Percentiles rank a stretch among this genome's conserved stretches.
Evolutionary conservation across 2,329 filamentous ascomycete genomes (phyloP).

Genomic region (Fusarium paranaense): DNA sequence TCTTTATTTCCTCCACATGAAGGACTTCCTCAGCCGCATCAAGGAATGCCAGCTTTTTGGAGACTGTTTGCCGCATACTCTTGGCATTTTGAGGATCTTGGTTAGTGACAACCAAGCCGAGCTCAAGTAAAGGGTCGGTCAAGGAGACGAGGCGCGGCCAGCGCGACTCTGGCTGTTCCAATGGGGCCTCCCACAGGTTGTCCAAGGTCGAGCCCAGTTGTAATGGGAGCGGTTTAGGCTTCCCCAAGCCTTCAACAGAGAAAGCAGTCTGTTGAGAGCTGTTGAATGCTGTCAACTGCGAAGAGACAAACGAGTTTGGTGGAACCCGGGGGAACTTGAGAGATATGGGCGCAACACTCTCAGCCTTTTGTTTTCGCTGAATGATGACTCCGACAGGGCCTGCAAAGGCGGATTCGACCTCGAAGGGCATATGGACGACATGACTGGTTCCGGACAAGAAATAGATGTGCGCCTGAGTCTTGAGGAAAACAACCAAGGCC

Average conservation of each 20-base stretch:
- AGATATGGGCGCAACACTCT: slow-evolving; percentile 62
- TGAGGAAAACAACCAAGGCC: slow-evolving; percentile 90
- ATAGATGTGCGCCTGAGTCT: slow-evolving; percentile 92
- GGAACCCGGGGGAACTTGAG: slow-evolving; percentile 73
- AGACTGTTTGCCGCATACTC: slow-evolving; percentile 47
- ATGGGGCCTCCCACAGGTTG: slow-evolving; percentile 67
- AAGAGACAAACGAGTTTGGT: slow-evolving; percentile 85
- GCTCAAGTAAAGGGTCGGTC: slow-evolving; percentile 85
- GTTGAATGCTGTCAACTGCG: slow-evolving; percentile 69
- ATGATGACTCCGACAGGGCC: slow-evolving; percentile 86
- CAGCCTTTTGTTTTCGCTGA: slow-evolving; percentile 77
- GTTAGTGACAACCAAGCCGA: slow-evolving; percentile 81
- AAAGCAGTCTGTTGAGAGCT: slow-evolving; percentile 64
- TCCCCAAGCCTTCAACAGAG: slow-evolving; percentile 68
- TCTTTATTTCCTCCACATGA: slow-evolving; percentile 78
- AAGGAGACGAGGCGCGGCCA: slow-evolving; percentile 85
- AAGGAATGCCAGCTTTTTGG: slow-evolving; percentile 67
- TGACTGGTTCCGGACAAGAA: slow-evolving; percentile 90
- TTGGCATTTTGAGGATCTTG: slow-evolving; percentile 55
- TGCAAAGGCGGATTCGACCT: slow-evolving; percentile 88
- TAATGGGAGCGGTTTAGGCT: slow-evolving; percentile 65
- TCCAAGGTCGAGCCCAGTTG: slow-evolving; percentile 66
- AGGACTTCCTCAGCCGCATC: slow-evolving; percentile 85
- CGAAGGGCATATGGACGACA: slow-evolving; percentile 92
- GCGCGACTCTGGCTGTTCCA: slow-evolving; percentile 66